phyloP scores from a whole-genome alignment of 345 rosid species.

The Gossypium mustelinum region DNA sequence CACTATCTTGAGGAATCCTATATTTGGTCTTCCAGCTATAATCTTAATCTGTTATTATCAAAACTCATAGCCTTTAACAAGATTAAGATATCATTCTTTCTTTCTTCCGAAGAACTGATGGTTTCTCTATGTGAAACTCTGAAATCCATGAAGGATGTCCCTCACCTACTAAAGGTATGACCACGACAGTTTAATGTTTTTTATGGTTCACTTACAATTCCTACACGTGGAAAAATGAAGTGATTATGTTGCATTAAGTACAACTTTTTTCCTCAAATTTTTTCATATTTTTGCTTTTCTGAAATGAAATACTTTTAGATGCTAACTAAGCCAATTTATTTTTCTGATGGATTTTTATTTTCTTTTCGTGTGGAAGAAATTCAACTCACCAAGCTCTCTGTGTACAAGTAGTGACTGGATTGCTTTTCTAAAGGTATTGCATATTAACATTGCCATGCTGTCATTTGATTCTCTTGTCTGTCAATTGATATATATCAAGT shows the following conservation, averaged over 20 bases:
- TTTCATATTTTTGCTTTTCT: not conserved
- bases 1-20: not conserved
- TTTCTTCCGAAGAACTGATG: slow-evolving; percentile 77
- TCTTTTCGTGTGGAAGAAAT: slow-evolving; percentile 56
- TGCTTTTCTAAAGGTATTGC: slow-evolving; percentile 75
- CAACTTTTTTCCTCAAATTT: not conserved
- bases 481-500: not conserved
- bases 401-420: slow-evolving; percentile 79
- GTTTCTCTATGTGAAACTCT: slow-evolving; percentile 70
- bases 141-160: slow-evolving; percentile 85
- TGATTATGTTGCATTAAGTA: slow-evolving; percentile 5
- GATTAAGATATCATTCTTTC: slow-evolving; percentile 78
- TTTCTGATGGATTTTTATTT: not conserved
- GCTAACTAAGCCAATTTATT: slow-evolving; percentile 9
- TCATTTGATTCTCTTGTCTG: slow-evolving; percentile 12
- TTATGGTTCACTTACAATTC: not conserved
- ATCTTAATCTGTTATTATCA: not conserved
- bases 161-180: slow-evolving; percentile 68
- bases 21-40: not conserved
- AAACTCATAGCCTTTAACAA: slow-evolving; percentile 35
- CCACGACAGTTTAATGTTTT: slow-evolving; percentile 1
- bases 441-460: slow-evolving; percentile 5
- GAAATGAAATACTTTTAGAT: slow-evolving; percentile 7
- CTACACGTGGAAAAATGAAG: not conserved
- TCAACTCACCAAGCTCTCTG: slow-evolving; percentile 79